Evolutionary conservation across 1,284 basidiomycete species (phyloP).

Genomic region (Leccinum pseudoinsigne): DNA sequence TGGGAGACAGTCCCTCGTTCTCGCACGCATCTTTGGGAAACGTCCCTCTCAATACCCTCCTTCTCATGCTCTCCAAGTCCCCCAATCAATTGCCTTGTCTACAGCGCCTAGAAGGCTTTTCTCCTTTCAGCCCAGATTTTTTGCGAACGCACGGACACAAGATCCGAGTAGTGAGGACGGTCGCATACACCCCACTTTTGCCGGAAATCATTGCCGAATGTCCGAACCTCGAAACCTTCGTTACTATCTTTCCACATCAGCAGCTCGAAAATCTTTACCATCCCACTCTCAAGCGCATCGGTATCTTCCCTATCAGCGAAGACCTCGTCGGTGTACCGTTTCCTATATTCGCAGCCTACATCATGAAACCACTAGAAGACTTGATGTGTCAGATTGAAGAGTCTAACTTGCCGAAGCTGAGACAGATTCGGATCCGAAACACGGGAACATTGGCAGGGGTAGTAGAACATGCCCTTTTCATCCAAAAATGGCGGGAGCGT

Average conservation of each 20-base stretch:
- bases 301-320: slow-evolving; percentile 35
- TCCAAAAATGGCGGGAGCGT: slow-evolving; percentile 38
- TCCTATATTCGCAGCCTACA: slow-evolving; percentile 32
- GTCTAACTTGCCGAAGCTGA: slow-evolving; percentile 37
- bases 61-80: slow-evolving; percentile 36
- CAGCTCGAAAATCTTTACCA: slow-evolving; percentile 31
- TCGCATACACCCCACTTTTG: slow-evolving; percentile 32
- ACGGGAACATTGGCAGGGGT: slow-evolving; percentile 38
- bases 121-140: slow-evolving; percentile 40
- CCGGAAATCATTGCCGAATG: slow-evolving; percentile 38
- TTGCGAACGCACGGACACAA: slow-evolving; percentile 41
- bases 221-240: slow-evolving; percentile 39
- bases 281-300: slow-evolving; percentile 32
- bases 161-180: slow-evolving; percentile 39
- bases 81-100: slow-evolving; percentile 38
- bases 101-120: slow-evolving; percentile 42
- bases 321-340: slow-evolving; percentile 29
- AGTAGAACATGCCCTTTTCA: slow-evolving; percentile 32
- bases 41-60: slow-evolving; percentile 39
- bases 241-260: slow-evolving; percentile 38
- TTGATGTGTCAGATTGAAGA: slow-evolving; percentile 39
- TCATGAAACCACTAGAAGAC: slow-evolving; percentile 40
- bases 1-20: slow-evolving; percentile 40
- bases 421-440: slow-evolving; percentile 40
- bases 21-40: slow-evolving; percentile 38